A percentile compares a stretch with the other conserved stretches of the same genome.
phyloP scores from a whole-genome alignment of 768 basidiomycete genomes.

The Russula vinacea region DNA sequence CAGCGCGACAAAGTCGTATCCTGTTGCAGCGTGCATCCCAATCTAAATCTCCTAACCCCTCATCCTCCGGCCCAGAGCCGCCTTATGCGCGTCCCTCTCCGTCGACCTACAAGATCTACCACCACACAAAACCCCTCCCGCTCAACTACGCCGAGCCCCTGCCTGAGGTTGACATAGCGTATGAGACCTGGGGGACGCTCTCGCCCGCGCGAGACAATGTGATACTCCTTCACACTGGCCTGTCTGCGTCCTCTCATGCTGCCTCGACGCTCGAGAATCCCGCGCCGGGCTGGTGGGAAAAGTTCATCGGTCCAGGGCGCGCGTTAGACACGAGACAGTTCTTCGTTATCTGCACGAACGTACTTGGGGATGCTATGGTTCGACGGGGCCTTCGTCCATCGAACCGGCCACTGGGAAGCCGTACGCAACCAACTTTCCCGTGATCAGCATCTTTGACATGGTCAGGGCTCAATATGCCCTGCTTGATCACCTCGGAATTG shows the following conservation, averaged over 20 bases:
- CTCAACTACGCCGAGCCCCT: constrained; percentile 59
- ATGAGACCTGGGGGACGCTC: constrained; percentile 97
- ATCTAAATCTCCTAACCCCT: constrained; percentile 24
- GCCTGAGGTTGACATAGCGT: constrained; percentile 80
- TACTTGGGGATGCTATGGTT: constrained; percentile 98
- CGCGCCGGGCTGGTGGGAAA: constrained; percentile 96
- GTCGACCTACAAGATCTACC: constrained; percentile 65
- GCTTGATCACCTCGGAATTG: constrained; percentile 78
- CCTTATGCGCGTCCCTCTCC: constrained; percentile 80
- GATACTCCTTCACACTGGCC: constrained; percentile 92
- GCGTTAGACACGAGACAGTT: constrained; percentile 90
- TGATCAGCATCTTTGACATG: constrained; percentile 96
- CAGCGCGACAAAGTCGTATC: constrained; percentile 59
- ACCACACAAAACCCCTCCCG: constrained; percentile 57
- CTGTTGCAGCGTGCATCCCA: constrained; percentile 31
- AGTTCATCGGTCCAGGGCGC: constrained; percentile 94
- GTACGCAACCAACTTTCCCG: constrained; percentile 89
- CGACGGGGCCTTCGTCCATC: constrained; percentile 87
- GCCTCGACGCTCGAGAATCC: constrained; percentile 76
- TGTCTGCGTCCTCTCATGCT: constrained; percentile 94
- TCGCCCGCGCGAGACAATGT: constrained; percentile 76
- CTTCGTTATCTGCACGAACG: constrained; percentile 95
- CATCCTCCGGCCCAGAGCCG: constrained; percentile 70
- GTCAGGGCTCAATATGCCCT: constrained; percentile 87
- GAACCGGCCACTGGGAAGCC: constrained; percentile 64